phyloP scores from a whole-genome alignment of 495 filamentous ascomycete genomes.

The Amorphotheca resinae region DNA sequence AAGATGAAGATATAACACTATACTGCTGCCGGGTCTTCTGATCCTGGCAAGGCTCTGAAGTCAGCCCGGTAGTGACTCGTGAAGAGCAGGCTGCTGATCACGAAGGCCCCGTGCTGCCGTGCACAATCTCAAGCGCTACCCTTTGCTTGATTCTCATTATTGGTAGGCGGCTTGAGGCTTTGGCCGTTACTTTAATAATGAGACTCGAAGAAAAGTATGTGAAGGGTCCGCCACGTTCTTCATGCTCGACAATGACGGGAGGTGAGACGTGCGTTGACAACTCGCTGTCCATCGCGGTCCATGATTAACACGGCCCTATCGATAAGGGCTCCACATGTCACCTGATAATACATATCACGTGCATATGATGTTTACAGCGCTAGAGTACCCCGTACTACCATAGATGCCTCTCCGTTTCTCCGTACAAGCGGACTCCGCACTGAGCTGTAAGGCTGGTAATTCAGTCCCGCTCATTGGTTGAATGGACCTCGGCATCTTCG shows the following conservation, averaged over 20 bases:
- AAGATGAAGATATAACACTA: not conserved
- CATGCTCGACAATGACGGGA: not conserved
- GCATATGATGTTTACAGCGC: too few species aligned
- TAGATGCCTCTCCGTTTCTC: too few species aligned
- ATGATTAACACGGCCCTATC: too few species aligned
- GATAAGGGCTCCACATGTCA: too few species aligned
- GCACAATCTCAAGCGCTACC: slow-evolving; percentile 9
- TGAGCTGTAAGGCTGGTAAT: too few species aligned
- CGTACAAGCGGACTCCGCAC: too few species aligned
- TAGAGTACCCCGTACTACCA: too few species aligned
- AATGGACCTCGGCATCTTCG: too few species aligned
- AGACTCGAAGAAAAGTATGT: not conserved
- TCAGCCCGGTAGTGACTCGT: slow-evolving; percentile 1
- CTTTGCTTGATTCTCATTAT: slow-evolving; percentile 6
- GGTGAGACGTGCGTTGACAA: too few species aligned
- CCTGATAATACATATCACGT: too few species aligned
- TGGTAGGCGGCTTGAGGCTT: not conserved
- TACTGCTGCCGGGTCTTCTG: not conserved
- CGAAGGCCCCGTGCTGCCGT: slow-evolving; percentile 12
- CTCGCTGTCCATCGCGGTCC: too few species aligned
- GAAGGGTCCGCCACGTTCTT: not conserved
- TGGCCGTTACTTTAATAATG: not conserved
- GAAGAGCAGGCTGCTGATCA: slow-evolving; percentile 9
- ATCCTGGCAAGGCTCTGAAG: not conserved
- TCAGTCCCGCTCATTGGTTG: too few species aligned